Conservation (phyloP, 805 yeast genomes). For the Huiozyma sinensis region DNA sequence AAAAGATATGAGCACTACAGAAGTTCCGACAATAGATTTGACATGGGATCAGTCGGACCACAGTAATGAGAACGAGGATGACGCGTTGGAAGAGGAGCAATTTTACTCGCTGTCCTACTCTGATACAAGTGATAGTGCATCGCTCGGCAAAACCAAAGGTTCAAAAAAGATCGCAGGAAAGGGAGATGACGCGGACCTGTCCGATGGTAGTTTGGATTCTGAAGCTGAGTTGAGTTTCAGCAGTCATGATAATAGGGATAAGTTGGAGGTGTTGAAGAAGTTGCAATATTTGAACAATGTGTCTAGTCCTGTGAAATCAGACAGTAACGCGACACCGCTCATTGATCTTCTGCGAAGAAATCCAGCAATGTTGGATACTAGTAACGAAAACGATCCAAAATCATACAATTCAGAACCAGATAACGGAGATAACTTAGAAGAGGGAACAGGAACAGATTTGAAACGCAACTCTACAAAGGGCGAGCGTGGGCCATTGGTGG, state of each 20-base stretch:
- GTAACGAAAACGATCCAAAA: too few species aligned
- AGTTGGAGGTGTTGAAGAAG: slow-evolving; percentile 1
- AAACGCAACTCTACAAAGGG: too few species aligned
- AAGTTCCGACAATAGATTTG: slow-evolving; percentile 14
- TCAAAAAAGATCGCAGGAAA: not conserved
- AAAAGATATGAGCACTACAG: not conserved
- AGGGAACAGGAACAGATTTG: too few species aligned
- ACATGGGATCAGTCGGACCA: slow-evolving; percentile 9
- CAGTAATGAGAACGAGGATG: not conserved
- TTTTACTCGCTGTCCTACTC: not conserved
- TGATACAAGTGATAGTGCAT: not conserved
- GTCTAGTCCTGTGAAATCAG: too few species aligned
- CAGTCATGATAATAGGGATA: slow-evolving; percentile 1
- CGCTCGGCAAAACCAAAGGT: not conserved
- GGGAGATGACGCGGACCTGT: not conserved
- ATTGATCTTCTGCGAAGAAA: too few species aligned
- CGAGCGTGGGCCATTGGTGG: too few species aligned
- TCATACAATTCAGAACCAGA: too few species aligned
- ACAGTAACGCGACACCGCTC: too few species aligned
- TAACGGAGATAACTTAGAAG: too few species aligned
- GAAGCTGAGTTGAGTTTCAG: slow-evolving; percentile 1
- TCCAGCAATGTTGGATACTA: too few species aligned
- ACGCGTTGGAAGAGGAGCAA: not conserved
- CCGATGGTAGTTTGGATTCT: not conserved
- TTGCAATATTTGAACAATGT: not conserved